Evolutionary conservation across 2,329 filamentous ascomycete species (phyloP).

Genomic region (Botrytis squamosa): DNA sequence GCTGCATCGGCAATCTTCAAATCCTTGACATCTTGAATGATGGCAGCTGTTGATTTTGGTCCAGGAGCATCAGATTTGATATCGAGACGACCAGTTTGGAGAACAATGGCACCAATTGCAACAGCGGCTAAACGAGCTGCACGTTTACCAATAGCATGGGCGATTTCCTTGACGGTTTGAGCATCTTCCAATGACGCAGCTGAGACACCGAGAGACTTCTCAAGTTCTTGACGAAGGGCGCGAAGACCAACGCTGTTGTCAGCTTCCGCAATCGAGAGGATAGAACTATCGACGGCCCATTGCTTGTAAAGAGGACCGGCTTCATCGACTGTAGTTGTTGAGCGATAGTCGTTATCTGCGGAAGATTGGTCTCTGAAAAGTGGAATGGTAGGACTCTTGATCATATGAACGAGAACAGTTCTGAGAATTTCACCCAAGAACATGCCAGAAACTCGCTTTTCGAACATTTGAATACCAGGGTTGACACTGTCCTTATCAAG

Average conservation of each 20-base stretch:
- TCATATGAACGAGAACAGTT: constrained; percentile 68
- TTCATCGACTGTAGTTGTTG: constrained; percentile 66
- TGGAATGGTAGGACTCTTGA: constrained; percentile 63
- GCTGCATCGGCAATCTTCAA: constrained; percentile 32
- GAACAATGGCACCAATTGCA: constrained; percentile 78
- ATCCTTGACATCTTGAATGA: constrained; percentile 34
- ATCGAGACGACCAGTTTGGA: constrained; percentile 74
- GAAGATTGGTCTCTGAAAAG: constrained; percentile 78
- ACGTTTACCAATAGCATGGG: constrained; percentile 80
- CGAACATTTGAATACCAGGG: constrained; percentile 96
- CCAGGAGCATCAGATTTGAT: constrained; percentile 21
- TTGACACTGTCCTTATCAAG: constrained; percentile 82
- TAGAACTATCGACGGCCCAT: constrained; percentile 89
- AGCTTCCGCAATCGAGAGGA: constrained; percentile 82
- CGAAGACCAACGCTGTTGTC: constrained; percentile 73
- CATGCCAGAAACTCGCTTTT: constrained; percentile 98
- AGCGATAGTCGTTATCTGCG: constrained; percentile 65
- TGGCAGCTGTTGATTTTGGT: constrained; percentile 32
- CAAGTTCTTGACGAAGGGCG: constrained; percentile 73
- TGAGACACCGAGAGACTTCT: constrained; percentile 72
- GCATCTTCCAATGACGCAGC: constrained; percentile 80
- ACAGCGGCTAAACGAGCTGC: constrained; percentile 86
- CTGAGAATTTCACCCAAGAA: constrained; percentile 94
- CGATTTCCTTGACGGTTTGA: constrained; percentile 79
- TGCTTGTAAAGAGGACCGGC: constrained; percentile 69